Conservation (phyloP, 352 stramenopile genomes). For the Phytophthora podocarpi region DNA sequence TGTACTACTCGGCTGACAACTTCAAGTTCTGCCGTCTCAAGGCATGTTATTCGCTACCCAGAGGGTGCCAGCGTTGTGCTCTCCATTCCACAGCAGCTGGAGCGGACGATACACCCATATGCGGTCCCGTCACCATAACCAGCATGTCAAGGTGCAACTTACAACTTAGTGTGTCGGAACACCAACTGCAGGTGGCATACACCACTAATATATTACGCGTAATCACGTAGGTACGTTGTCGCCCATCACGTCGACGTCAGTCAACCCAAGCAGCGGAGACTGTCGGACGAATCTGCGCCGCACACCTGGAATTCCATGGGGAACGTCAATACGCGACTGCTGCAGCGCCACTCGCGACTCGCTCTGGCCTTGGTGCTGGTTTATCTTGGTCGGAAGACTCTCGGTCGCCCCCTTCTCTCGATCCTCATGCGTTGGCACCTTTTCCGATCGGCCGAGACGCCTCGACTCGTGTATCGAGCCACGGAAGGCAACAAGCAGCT, state of each 20-base stretch:
- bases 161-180: conserved; percentile 44
- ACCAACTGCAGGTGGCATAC: too few species aligned
- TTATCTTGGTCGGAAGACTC: conserved; percentile 19
- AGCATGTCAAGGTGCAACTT: conserved; percentile 45
- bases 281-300: conserved; percentile 1
- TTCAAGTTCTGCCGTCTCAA: conserved; percentile 16
- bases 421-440: conserved; percentile 35
- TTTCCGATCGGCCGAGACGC: conserved; percentile 33
- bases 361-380: conserved; percentile 9
- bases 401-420: conserved; percentile 11
- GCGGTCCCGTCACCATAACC: neutral
- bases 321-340: conserved; percentile 11
- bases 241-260: conserved; percentile 30
- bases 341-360: conserved; percentile 17
- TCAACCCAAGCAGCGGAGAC: neutral
- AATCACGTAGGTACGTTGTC: conserved; percentile 25
- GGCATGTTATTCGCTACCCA: neutral
- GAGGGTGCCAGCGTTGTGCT: neutral
- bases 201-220: conserved; percentile 59
- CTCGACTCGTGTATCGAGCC: conserved; percentile 44
- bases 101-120: neutral
- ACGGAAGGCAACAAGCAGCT: conserved; percentile 49
- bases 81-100: conserved; percentile 18
- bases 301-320: conserved; percentile 30
- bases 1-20: neutral